Percentiles rank a stretch among this genome's conserved stretches.
phyloP scores from a whole-genome alignment of 768 basidiomycete species.

The button mushroom (Agaricus bisporus) region DNA sequence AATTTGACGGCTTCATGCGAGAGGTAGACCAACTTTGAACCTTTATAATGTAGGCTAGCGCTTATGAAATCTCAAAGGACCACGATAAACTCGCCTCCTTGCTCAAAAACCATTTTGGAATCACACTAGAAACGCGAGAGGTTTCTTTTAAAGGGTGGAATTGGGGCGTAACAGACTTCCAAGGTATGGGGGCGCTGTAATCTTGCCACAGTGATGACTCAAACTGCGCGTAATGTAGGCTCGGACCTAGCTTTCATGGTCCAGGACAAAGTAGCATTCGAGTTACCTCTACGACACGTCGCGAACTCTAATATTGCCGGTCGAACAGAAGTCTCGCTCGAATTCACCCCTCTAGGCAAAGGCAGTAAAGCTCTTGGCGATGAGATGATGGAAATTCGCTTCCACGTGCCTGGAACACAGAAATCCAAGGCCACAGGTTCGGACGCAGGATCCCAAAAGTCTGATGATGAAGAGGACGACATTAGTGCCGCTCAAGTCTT shows the following conservation, averaged over 20 bases:
- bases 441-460: conserved; percentile 69
- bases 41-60: background rate
- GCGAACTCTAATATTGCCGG: conserved; percentile 98
- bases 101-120: conserved; percentile 81
- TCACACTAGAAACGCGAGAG: conserved; percentile 83
- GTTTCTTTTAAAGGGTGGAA: conserved; percentile 95
- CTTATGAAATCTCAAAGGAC: conserved; percentile 48
- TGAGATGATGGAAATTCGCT: conserved; percentile 93
- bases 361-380: conserved; percentile 47
- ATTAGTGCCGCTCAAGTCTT: conserved; percentile 92
- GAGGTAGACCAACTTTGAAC: conserved; percentile 50
- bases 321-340: conserved; percentile 97
- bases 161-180: conserved; percentile 94
- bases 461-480: conserved; percentile 73
- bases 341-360: conserved; percentile 60
- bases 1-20: conserved; percentile 90
- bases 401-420: conserved; percentile 86
- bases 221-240: conserved; percentile 37
- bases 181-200: conserved; percentile 46
- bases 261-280: conserved; percentile 83
- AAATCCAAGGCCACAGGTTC: conserved; percentile 49
- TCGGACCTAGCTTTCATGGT: conserved; percentile 89
- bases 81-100: conserved; percentile 78
- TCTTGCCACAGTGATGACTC: background rate
- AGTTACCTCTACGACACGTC: conserved; percentile 79